Evolutionary conservation across 129 eudicot genomes (phyloP), one percentile per base, ranked within the genome.

Genomic region (Tanacetum coccineum): DNA sequence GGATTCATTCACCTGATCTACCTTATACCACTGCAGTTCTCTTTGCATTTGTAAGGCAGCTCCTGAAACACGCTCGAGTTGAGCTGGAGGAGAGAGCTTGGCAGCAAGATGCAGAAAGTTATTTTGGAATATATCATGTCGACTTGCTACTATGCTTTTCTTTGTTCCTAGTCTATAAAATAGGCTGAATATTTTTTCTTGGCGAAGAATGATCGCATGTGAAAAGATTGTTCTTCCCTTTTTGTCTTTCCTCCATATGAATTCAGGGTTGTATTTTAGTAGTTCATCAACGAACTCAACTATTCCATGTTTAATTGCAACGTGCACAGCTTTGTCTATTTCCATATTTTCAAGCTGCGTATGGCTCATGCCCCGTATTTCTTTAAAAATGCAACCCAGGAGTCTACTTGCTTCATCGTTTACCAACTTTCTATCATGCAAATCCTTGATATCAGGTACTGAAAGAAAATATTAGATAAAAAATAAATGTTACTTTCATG

Each of bases 31-130:
- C 19, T 79, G 87, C 6, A 82, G 59, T 67, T 82, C 87, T 59
- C 82, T 74, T 51, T 81, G 86, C 87, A 82, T 82, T 63, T 82
- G 87, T 40, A 82, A 54, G 9, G 84, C 87, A 12, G 87, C 84
- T 42, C 87, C 84, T 6, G 87, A 83, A 9, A 83, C 81, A 12
- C 80, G 79, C 50, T 83, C 81, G 14, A 83, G 79, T 68, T 79
- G 87, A 63, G 77, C 22, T 0, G 81, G 76, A 32, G 87, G 87
- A 26, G 87, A 79, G 44, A 83, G 70, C 47, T 83, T 83, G 26
- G 87, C 84, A 0, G 84, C 87, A 13, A 83, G 67, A 79, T 83
- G 87, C 21, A 83, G 70, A 59, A 75, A 83, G 42, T 73, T 83
- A n/a, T 83, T 83, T 17, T 79, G 57, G 32, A 83, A 83, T 51